Conservation (phyloP, 202 grass and related monocot genomes). For the Schoenoplectus tabernaemontani region DNA sequence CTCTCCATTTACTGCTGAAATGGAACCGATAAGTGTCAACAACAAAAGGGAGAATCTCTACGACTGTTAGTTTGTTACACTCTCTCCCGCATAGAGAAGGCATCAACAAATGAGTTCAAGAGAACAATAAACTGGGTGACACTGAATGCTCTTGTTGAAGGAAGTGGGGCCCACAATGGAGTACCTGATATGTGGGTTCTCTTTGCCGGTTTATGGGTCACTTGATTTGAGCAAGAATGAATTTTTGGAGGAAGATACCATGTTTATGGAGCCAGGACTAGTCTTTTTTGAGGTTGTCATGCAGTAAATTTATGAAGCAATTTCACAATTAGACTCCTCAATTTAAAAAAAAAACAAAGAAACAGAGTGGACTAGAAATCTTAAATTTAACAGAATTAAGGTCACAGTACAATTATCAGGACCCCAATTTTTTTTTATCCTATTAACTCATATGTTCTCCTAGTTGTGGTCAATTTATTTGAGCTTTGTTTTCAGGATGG, state of each 20-base stretch:
- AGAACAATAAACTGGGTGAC: constrained; percentile 71
- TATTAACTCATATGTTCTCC: neutral
- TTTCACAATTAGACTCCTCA: neutral
- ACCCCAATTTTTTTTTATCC: neutral
- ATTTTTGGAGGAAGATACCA: constrained; percentile 66
- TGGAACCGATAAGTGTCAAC: constrained; percentile 78
- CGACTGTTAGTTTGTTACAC: constrained; percentile 92
- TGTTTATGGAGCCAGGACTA: constrained; percentile 65
- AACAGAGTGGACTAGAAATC: neutral
- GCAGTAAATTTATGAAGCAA: neutral
- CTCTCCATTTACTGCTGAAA: constrained; percentile 81
- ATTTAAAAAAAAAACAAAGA: neutral
- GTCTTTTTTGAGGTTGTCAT: constrained; percentile 83
- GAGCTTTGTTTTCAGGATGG: constrained; percentile 65
- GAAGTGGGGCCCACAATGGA: constrained; percentile 12
- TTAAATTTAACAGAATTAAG: neutral
- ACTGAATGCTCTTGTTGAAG: constrained; percentile 65
- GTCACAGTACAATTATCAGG: neutral
- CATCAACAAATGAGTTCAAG: constrained; percentile 30
- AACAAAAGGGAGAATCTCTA: constrained; percentile 85
- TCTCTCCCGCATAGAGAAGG: constrained; percentile 57
- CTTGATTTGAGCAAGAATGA: constrained; percentile 69
- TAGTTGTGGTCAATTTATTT: neutral
- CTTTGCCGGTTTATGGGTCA: constrained; percentile 53
- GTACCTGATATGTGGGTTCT: constrained; percentile 18